A percentile compares a stretch with the other conserved stretches of the same genome.
Conservation (phyloP, 2,329 filamentous ascomycete genomes). For the Metarhizium anisopliae region DNA sequence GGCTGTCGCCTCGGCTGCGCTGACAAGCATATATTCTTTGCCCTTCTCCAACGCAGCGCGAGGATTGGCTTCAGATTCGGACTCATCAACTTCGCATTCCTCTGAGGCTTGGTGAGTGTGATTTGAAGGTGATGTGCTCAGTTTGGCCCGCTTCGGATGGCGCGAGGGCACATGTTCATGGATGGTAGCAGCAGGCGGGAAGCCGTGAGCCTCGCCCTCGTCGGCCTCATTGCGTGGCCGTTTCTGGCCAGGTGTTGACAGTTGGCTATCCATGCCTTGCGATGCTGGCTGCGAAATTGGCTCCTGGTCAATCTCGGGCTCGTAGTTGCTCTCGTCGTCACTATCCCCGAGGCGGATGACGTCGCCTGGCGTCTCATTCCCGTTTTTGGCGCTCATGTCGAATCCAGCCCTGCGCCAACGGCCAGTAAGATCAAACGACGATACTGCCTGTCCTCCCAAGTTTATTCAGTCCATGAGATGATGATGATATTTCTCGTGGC, state of each 20-base stretch:
- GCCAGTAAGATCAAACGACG: neutral
- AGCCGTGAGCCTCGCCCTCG: slow-evolving; percentile 1
- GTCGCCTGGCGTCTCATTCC: neutral
- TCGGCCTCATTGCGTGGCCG: slow-evolving; percentile 1
- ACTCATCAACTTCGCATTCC: slow-evolving; percentile 25
- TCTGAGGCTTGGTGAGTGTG: slow-evolving; percentile 14
- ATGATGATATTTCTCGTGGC: neutral
- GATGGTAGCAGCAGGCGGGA: neutral
- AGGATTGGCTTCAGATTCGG: slow-evolving; percentile 5
- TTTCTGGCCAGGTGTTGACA: neutral
- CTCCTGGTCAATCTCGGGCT: neutral
- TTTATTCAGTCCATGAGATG: neutral
- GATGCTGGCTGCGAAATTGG: neutral
- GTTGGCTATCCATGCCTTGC: neutral
- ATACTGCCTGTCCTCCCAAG: neutral
- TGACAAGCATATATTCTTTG: neutral
- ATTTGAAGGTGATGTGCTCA: slow-evolving; percentile 5
- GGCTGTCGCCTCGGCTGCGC: neutral
- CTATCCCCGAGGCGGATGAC: slow-evolving; percentile 3
- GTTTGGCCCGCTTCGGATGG: slow-evolving; percentile 12
- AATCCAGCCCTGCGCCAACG: neutral
- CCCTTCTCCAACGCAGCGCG: slow-evolving; percentile 6
- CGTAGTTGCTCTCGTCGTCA: slow-evolving; percentile 3
- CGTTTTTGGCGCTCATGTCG: slow-evolving; percentile 1
- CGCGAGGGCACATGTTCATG: neutral